Evolutionary conservation across 345 rosid species (phyloP), one percentile per base, ranked within the genome.

Genomic region (Schrenkiella parvula): DNA sequence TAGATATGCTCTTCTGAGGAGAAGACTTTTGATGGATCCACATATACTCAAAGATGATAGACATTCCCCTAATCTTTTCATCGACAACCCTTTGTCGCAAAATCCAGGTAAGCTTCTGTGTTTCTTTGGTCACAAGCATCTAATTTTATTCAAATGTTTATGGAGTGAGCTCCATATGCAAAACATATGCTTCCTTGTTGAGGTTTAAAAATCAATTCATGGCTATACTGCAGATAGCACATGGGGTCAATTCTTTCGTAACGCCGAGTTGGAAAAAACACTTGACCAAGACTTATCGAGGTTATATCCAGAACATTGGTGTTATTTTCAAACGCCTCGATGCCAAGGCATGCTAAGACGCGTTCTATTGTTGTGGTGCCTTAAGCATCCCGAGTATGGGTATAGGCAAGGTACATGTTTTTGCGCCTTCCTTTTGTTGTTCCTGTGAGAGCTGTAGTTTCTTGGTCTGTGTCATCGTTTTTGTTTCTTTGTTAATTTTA

Each of bases 311-410:
- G 95, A 88, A 66, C 90, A 88, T 63, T 89, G 89, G 61, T 84
- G 90, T 74, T 92, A 84, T 84, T 92, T 92, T 70, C 96, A 90
- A 80, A 82, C 96, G 17, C 79, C 89, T 21, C 88, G 90, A 41
- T 90, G 93, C 68, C 96, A 92, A 82, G 93, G 98, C 67, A 86
- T 92, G 87, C 75, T 92, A 28, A 88, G 98, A 70, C 83, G 95
- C 22, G 85, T 92, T 58, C 78, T 90, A 75, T 70, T 90, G 53
- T 55, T 92, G 65, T 90, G 96, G 95, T 92, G 96, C 78, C 89
- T 92, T 44, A 80, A 89, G 18, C 89, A 92, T 83, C 96, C 92
- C 3, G 89, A 90, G 53, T 84, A 56, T 77, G 92, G 95, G 55
- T 89, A 89, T 50, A 83, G 82, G 72, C 96, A 92, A 88, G 98